phyloP scores from a whole-genome alignment of 2,329 filamentous ascomycete genomes.

The Sclerotinia spermophila region DNA sequence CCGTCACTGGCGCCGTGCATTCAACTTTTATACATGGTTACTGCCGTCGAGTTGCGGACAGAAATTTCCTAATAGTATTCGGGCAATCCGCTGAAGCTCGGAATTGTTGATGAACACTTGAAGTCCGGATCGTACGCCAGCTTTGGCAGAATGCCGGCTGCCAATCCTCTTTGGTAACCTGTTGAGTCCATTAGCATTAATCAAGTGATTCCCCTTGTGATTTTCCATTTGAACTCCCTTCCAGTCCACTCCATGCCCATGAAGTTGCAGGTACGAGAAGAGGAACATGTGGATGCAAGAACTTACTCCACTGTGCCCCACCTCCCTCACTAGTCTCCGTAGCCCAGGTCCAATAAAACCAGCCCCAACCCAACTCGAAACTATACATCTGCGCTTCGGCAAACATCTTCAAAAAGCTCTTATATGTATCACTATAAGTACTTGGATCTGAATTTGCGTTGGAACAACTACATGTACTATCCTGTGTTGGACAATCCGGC shows the following conservation, averaged over 20 bases:
- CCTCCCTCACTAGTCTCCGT: constrained; percentile 62
- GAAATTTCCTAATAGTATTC: constrained; percentile 45
- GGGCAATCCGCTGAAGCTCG: constrained; percentile 49
- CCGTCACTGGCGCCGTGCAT: background rate
- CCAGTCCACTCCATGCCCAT: background rate
- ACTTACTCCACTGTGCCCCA: constrained; percentile 70
- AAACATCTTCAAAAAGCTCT: constrained; percentile 81
- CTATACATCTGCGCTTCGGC: constrained; percentile 94
- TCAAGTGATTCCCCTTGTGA: no score
- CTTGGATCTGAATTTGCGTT: constrained; percentile 70
- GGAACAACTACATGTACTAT: constrained; percentile 66
- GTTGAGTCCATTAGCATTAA: background rate
- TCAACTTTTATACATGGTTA: background rate
- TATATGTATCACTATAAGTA: constrained; percentile 70
- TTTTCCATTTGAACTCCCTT: background rate
- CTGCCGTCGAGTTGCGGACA: background rate
- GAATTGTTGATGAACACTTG: constrained; percentile 56
- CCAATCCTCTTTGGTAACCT: constrained; percentile 17
- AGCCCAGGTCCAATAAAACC: constrained; percentile 99
- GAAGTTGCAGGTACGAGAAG: constrained; percentile 40
- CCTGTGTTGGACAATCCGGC: constrained; percentile 70
- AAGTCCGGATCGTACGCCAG: constrained; percentile 71
- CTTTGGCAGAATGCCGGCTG: constrained; percentile 67
- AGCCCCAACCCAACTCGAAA: constrained; percentile 91
- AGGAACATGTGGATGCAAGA: background rate